Evolutionary conservation across 768 basidiomycete genomes (phyloP).

Genomic region (Boletus rubroflammeus): DNA sequence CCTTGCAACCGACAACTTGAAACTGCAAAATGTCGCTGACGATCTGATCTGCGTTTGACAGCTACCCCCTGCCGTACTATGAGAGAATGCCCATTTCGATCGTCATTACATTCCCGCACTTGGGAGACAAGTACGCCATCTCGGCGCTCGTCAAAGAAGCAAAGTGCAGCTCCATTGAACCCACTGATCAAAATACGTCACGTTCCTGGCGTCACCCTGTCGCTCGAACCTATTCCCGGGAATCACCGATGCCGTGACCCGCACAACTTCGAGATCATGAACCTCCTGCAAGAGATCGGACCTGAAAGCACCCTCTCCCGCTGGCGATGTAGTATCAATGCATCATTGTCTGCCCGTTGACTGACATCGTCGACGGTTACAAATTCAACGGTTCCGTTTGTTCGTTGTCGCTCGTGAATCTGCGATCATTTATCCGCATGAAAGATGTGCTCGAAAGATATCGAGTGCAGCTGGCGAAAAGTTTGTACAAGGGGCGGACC

Average conservation of each 20-base stretch:
- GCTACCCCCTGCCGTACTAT: background rate
- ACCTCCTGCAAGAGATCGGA: conserved; percentile 7
- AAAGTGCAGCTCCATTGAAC: background rate
- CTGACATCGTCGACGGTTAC: conserved; percentile 1
- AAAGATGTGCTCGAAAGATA: background rate
- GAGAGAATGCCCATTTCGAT: background rate
- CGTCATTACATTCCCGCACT: too few relatives aligned
- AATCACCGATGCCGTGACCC: conserved; percentile 8
- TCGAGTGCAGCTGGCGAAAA: background rate
- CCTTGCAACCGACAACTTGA: too few relatives aligned
- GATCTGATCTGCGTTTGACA: background rate
- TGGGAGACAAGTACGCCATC: too few relatives aligned
- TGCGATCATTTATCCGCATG: conserved; percentile 3
- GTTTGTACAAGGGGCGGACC: background rate
- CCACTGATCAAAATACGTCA: background rate
- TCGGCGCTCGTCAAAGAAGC: conserved; percentile 3
- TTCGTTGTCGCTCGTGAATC: conserved; percentile 2
- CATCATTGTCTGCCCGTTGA: background rate
- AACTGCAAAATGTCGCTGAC: too few relatives aligned
- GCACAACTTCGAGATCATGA: conserved; percentile 16
- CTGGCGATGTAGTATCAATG: conserved; percentile 10
- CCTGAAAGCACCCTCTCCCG: conserved; percentile 3
- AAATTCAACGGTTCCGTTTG: background rate
- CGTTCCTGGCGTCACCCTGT: accelerated
- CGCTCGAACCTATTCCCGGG: background rate